Base-by-base conservation (phyloP, 768 basidiomycete species). In the Leccinum variicolor region DNA sequence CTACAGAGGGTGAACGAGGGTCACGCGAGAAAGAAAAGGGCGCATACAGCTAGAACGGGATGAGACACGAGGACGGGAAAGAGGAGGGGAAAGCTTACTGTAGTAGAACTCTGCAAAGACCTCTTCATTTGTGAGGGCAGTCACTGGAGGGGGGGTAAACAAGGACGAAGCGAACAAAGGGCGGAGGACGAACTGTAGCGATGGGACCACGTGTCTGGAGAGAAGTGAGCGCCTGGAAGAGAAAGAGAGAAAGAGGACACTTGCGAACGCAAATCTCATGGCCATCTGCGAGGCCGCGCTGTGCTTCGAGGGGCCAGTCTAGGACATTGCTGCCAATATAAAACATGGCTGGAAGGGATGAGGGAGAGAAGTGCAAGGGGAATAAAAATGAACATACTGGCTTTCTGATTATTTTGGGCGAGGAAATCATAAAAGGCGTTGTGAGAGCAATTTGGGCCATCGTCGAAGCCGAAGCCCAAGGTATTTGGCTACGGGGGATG, bases 41-140 rank as follows among this genome's bases (percentile, higher is more conserved):
- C 1, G 58, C 71, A 53, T 64, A 71, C 71, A 8, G 70, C 70
- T 73, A 51, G 9, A 9, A 3, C 36, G 45, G 39, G 23, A 41
- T 62, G 21, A 67, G 66, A 23, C 34, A 45, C 4, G 50, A 26
- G 4, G 0, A 9, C 3, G 45, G 15, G 5, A 23, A 14, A n/a
- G 9, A 28, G 25, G 23, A 17, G 4, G 41, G 4, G 6, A 5
- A 53, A 10, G 70, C 82, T 34, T 61, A 81, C 83, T 84, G 72
- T 90, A 93, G 58, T 86, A 90, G 17, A 93, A 76, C 69, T 92
- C 90, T 4, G 89, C 89, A 56, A 91, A 89, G 4, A 83, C 86
- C 59, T 86, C 74, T 62, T 82, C 74, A 66, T 84, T 91, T 9
- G 78, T 71, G 43, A 87, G 75, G 2, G 82, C 65, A 0, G 87